Conservation (phyloP, 176 grass and related monocot genomes). For the Aegilops sharonensis region DNA sequence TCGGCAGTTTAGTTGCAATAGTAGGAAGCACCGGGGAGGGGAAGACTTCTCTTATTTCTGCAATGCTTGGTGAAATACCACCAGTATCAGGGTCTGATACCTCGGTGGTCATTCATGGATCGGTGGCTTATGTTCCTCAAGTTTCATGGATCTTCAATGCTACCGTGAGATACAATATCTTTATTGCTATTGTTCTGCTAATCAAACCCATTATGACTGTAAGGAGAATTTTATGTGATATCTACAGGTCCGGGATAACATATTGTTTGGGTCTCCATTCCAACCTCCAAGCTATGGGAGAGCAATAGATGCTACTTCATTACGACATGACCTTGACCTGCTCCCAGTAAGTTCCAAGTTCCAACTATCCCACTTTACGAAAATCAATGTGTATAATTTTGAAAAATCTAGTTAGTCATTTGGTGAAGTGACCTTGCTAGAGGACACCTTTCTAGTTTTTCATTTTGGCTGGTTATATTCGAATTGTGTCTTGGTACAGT, state of each 20-base stretch:
- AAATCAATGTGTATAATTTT: not conserved
- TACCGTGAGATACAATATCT: constrained; percentile 58
- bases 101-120: constrained; percentile 63
- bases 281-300: constrained; percentile 67
- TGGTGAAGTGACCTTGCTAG: not conserved
- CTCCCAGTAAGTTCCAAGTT: constrained; percentile 64
- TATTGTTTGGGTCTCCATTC: constrained; percentile 92
- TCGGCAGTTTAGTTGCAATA: constrained; percentile 86
- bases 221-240: constrained; percentile 9
- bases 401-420: not conserved
- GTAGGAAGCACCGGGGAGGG: constrained; percentile 99
- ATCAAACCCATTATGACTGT: constrained; percentile 8
- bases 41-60: constrained; percentile 94
- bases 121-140: constrained; percentile 98
- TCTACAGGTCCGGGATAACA: constrained; percentile 95
- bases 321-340: constrained; percentile 84
- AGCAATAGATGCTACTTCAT: constrained; percentile 73
- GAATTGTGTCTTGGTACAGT: not conserved
- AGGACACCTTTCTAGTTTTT: not conserved
- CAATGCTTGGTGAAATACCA: constrained; percentile 94
- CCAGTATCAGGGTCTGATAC: constrained; percentile 64
- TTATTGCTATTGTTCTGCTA: not conserved
- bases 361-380: not conserved
- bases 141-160: constrained; percentile 99
- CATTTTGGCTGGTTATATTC: not conserved